A percentile compares a stretch with the other conserved stretches of the same genome.
Evolutionary conservation across 2,329 filamentous ascomycete species (phyloP).

Genomic region (Podosphaera xanthii): DNA sequence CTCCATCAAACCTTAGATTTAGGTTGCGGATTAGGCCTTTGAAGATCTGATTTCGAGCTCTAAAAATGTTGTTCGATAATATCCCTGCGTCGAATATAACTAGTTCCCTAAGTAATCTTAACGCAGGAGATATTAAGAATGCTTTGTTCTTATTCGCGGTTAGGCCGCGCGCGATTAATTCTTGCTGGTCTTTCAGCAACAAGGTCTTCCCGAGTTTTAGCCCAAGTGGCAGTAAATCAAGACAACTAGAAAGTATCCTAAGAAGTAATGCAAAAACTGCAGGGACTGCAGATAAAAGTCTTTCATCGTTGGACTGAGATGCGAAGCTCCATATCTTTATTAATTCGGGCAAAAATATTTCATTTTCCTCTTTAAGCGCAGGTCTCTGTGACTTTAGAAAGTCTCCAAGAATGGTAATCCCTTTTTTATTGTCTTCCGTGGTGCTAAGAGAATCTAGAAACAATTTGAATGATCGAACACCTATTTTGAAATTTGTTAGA

Average conservation of each 20-base stretch:
- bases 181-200: conserved; percentile 58
- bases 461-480: conserved; percentile 44
- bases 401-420: conserved; percentile 38
- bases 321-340: conserved; percentile 80
- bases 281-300: conserved; percentile 56
- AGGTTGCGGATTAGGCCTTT: conserved; percentile 64
- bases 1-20: conserved; percentile 37
- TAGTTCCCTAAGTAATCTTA: conserved; percentile 71
- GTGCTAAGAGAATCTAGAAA: conserved; percentile 44
- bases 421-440: conserved; percentile 24
- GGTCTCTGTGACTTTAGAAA: conserved; percentile 39
- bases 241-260: conserved; percentile 48
- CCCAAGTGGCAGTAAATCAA: conserved; percentile 56
- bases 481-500: conserved; percentile 18
- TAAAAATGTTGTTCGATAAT: conserved; percentile 55
- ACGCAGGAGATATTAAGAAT: conserved; percentile 67
- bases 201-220: conserved; percentile 60
- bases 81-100: conserved; percentile 67
- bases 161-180: conserved; percentile 57
- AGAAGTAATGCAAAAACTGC: conserved; percentile 65
- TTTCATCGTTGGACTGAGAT: conserved; percentile 56
- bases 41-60: conserved; percentile 55
- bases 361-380: conserved; percentile 25
- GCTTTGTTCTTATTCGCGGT: conserved; percentile 65
- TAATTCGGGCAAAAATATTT: conserved; percentile 50